Base-by-base conservation (phyloP, 345 rosid species). In the Populus pruinosa region DNA sequence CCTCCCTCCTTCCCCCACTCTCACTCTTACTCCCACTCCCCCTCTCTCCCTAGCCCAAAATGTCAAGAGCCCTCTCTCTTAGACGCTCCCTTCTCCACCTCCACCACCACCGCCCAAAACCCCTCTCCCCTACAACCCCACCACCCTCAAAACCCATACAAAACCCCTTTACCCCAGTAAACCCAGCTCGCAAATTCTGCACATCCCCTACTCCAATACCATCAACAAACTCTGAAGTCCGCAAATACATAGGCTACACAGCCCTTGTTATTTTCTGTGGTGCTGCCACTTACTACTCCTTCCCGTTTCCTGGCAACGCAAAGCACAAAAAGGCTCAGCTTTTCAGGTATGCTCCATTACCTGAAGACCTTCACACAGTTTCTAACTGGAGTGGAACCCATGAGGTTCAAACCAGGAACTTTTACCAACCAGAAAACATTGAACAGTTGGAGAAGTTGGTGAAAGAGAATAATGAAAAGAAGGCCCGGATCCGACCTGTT, bases 321-420 rank as follows among this genome's bases (percentile, higher is more conserved):
- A 93, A 93, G 67, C 94, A 96, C 92, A 96, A 91, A 77, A 93
- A 91, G 70, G 97, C 98, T 74, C 94, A 91, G 47, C 76, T 93
- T 84, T 96, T 96, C 85, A 92, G 97, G 0, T 92, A 92, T 73
- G 97, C 99, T 50, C 98, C 97, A 0, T 78, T 96, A 18, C 97
- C 98, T 1, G 99, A 93, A 17, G 99, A 96, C 77, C 97, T 96
- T 65, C 98, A 96, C 83, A 90, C 91, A 10, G 91, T 96, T 35
- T 91, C 99, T 79, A 96, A 96, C 80, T 93, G 97, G 99, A 96
- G 99, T 53, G 96, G 97, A 17, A 93, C 98, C 73, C 97, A 96
- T 84, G 99, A 96, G 92, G 99, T 96, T 29, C 97, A 87, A 87
- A 96, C 99, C 76, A 89, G 95, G 67, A 75, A 83, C 70, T 96